These are phyloP conservation scores for Nakaseomyces sp. DNA, from an alignment of 1,139 yeast genomes.

Conservation along the genomic window DNA sequence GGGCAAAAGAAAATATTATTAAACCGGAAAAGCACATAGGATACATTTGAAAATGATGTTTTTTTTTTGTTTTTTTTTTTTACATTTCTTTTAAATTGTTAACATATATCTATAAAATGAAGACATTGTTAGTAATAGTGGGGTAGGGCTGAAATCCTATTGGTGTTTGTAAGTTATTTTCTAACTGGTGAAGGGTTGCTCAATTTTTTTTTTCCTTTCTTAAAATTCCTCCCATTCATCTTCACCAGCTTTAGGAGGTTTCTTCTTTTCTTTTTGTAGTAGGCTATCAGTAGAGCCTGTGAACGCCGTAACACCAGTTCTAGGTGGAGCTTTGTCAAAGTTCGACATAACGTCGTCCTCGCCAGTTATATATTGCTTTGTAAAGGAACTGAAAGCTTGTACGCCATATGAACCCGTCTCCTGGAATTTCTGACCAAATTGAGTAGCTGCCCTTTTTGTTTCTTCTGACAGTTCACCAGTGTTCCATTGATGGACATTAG, in stretches of 20 bases:
- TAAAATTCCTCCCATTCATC: slow-evolving; percentile 31
- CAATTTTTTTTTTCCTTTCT: too few relatives aligned
- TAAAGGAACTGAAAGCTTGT: slow-evolving; percentile 56
- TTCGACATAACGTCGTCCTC: slow-evolving; percentile 8
- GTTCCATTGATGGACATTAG: slow-evolving; percentile 72
- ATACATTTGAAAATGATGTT: too few relatives aligned
- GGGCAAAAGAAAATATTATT: too few relatives aligned
- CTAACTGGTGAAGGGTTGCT: too few relatives aligned
- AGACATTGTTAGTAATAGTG: too few relatives aligned
- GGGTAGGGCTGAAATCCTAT: too few relatives aligned
- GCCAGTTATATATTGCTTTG: slow-evolving; percentile 31
- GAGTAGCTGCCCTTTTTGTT: slow-evolving; percentile 86
- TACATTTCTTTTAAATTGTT: too few relatives aligned
- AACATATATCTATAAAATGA: too few relatives aligned
- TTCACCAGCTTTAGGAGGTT: slow-evolving; percentile 13
- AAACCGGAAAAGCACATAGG: too few relatives aligned
- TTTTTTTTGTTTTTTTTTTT: too few relatives aligned
- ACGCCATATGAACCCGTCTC: slow-evolving; percentile 72
- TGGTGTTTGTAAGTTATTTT: too few relatives aligned
- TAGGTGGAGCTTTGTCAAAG: slow-evolving; percentile 2
- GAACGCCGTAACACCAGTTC: slow-evolving; percentile 13
- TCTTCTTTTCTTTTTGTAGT: slow-evolving; percentile 6
- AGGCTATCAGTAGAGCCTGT: slow-evolving; percentile 33
- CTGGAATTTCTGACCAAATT: slow-evolving; percentile 89
- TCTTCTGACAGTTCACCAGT: slow-evolving; percentile 72